Conservation (phyloP, 1,284 basidiomycete species). For the Waitea zeae region DNA sequence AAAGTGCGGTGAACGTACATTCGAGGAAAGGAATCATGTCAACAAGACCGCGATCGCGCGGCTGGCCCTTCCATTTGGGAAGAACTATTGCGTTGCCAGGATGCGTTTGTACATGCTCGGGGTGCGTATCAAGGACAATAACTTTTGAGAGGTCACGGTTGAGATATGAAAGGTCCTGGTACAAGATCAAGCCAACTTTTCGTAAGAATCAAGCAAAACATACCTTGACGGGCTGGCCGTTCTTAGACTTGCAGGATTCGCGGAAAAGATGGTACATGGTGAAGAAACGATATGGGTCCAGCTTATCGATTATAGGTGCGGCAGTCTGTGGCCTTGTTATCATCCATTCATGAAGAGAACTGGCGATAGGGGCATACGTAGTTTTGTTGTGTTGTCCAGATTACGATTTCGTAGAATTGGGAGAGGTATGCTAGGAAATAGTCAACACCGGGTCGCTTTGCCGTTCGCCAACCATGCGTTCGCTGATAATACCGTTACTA, state of each 20-base stretch:
- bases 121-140: constrained; percentile 73
- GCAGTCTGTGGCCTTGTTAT: constrained; percentile 45
- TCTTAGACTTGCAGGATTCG: constrained; percentile 69
- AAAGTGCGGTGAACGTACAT: constrained; percentile 26
- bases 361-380: constrained; percentile 43
- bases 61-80: constrained; percentile 77
- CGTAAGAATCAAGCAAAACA: constrained; percentile 5
- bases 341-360: constrained; percentile 2
- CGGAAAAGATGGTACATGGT: constrained; percentile 84
- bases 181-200: no score
- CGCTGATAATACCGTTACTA: constrained; percentile 26
- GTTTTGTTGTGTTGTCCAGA: constrained; percentile 84
- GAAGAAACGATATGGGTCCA: constrained; percentile 87
- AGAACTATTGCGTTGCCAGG: constrained; percentile 84
- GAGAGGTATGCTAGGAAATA: constrained; percentile 95
- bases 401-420: constrained; percentile 94
- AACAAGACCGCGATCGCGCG: constrained; percentile 66
- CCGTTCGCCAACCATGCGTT: constrained; percentile 78
- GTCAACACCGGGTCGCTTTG: constrained; percentile 91
- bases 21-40: constrained; percentile 95
- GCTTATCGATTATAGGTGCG: constrained; percentile 78
- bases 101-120: constrained; percentile 64
- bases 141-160: constrained; percentile 91
- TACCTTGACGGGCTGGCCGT: constrained; percentile 73
- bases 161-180: constrained; percentile 75